Evolutionary conservation across 768 basidiomycete genomes (phyloP).

Genomic region (Lepiota brunneoincarnata): DNA sequence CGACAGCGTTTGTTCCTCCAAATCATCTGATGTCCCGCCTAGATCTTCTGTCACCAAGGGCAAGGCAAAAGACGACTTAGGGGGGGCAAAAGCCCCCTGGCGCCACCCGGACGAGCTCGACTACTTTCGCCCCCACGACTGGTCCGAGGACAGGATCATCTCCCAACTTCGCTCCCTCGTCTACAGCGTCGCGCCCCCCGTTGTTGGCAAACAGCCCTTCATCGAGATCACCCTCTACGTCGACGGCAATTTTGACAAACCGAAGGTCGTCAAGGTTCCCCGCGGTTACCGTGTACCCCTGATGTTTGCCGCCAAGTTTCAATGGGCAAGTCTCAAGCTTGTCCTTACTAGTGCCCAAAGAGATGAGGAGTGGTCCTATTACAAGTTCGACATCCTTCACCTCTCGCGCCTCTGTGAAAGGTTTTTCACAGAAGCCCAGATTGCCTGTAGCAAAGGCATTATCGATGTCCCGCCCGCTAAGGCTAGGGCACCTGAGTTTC

Average conservation of each 20-base stretch:
- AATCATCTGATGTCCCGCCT: slow-evolving; percentile 7
- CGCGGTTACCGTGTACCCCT: slow-evolving; percentile 42
- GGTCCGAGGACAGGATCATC: slow-evolving; percentile 32
- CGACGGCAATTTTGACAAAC: slow-evolving; percentile 15
- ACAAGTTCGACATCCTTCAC: slow-evolving; percentile 42
- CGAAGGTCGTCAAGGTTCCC: slow-evolving; percentile 17
- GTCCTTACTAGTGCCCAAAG: slow-evolving; percentile 33
- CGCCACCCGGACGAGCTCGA: slow-evolving; percentile 38
- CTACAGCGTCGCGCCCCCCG: slow-evolving; percentile 34
- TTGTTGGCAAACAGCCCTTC: slow-evolving; percentile 10
- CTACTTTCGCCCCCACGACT: slow-evolving; percentile 29
- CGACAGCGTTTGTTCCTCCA: slow-evolving; percentile 9
- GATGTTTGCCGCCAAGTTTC: slow-evolving; percentile 43
- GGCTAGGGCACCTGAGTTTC: slow-evolving; percentile 1
- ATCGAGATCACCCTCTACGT: slow-evolving; percentile 16
- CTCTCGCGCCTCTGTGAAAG: slow-evolving; percentile 34
- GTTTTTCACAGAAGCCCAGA: slow-evolving; percentile 32
- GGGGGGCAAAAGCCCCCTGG: slow-evolving; percentile 23
- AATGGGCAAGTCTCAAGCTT: slow-evolving; percentile 39
- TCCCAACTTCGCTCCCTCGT: slow-evolving; percentile 29
- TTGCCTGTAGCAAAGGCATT: slow-evolving; percentile 14
- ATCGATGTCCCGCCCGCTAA: slow-evolving; percentile 6
- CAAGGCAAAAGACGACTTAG: neutral
- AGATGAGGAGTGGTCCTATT: slow-evolving; percentile 37
- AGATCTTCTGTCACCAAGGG: slow-evolving; percentile 1